Evolutionary conservation across 176 grass and related monocot genomes (phyloP).

Genomic region (Zea luxurians): DNA sequence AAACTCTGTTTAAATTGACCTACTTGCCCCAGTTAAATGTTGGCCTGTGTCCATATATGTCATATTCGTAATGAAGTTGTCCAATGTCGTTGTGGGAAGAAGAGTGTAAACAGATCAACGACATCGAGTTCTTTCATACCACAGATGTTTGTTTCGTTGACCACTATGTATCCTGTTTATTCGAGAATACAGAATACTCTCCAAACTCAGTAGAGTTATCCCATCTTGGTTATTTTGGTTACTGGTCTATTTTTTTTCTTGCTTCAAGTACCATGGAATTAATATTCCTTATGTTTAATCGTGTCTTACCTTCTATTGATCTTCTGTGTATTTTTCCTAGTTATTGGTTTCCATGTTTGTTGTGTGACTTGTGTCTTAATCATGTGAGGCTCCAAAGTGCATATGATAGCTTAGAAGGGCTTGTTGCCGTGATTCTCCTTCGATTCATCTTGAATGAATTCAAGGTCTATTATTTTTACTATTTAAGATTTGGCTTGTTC

Average conservation of each 20-base stretch:
- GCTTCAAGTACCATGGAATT: background rate
- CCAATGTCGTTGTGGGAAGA: background rate
- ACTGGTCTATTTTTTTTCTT: background rate
- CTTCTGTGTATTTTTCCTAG: background rate
- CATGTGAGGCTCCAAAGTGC: background rate
- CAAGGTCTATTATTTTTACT: background rate
- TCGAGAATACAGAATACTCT: background rate
- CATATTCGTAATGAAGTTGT: background rate
- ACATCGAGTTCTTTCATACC: background rate
- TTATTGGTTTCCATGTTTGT: background rate
- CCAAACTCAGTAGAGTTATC: background rate
- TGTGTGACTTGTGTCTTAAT: conserved; percentile 26
- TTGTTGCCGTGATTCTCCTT: background rate
- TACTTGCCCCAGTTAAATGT: conserved; percentile 8
- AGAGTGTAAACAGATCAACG: background rate
- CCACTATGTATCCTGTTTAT: background rate
- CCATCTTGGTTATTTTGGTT: background rate
- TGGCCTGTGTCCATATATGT: background rate
- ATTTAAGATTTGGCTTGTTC: background rate
- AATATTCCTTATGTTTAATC: background rate
- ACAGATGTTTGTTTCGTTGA: background rate
- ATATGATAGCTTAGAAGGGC: background rate
- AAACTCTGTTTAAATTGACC: background rate
- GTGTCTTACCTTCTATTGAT: background rate
- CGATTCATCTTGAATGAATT: background rate